These are phyloP conservation scores for Podila horticola DNA, from an alignment of 192 early-diverging fungal species.

Conservation along the genomic window DNA sequence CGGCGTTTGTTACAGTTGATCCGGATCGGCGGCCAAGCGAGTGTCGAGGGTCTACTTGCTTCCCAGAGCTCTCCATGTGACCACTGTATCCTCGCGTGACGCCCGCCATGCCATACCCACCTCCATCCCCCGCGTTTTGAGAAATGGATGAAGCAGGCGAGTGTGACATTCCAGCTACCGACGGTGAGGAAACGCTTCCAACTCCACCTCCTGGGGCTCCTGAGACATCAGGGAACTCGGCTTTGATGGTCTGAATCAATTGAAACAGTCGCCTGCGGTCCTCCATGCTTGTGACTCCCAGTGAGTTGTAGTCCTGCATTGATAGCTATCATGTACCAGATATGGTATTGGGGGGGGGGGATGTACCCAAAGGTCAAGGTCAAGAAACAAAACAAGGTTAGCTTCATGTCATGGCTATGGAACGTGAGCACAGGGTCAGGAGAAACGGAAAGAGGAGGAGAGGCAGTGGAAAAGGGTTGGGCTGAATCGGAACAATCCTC, in stretches of 20 bases:
- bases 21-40: conserved; percentile 51
- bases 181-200: too few species aligned
- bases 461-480: neutral
- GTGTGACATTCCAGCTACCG: neutral
- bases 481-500: neutral
- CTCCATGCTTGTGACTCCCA: conserved; percentile 69
- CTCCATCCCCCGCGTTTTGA: neutral
- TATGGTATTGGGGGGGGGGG: too few species aligned
- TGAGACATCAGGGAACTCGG: conserved; percentile 12
- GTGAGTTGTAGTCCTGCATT: conserved; percentile 77
- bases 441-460: too few species aligned
- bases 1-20: conserved; percentile 9
- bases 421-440: too few species aligned
- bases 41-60: conserved; percentile 23
- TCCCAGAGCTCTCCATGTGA: conserved; percentile 15
- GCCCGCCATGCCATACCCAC: neutral
- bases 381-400: too few species aligned
- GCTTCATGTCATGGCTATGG: too few species aligned
- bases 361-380: too few species aligned
- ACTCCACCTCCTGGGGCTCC: too few species aligned
- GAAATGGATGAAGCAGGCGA: conserved; percentile 1
- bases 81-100: conserved; percentile 32
- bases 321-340: conserved; percentile 61
- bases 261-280: conserved; percentile 68
- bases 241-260: conserved; percentile 51